Evolutionary conservation across 2,329 filamentous ascomycete genomes (phyloP).

Genomic region (Penicillium sp.): DNA sequence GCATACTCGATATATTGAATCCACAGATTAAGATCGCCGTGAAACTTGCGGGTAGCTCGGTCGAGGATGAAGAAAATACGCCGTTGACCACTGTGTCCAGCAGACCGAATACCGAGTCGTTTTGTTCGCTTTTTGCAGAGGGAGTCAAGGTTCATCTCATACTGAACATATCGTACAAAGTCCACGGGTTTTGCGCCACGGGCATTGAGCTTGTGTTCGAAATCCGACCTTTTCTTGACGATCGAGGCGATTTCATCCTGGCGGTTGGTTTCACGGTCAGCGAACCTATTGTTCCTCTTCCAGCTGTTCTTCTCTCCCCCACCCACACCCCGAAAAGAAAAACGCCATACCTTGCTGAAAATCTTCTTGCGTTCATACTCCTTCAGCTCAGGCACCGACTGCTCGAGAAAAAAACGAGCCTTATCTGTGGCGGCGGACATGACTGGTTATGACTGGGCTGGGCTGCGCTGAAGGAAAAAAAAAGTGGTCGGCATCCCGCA

Average conservation of each 20-base stretch:
- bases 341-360: slow-evolving; percentile 71
- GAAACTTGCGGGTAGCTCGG: slow-evolving; percentile 80
- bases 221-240: slow-evolving; percentile 86
- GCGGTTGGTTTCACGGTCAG: slow-evolving; percentile 11
- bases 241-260: slow-evolving; percentile 90
- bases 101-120: slow-evolving; percentile 75
- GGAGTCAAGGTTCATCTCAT: slow-evolving; percentile 69
- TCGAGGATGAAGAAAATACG: slow-evolving; percentile 90
- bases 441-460: slow-evolving; percentile 23
- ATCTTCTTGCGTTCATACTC: slow-evolving; percentile 92
- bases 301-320: neutral
- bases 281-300: neutral
- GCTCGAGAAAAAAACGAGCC: slow-evolving; percentile 92
- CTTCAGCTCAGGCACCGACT: slow-evolving; percentile 86
- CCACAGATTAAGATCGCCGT: slow-evolving; percentile 81
- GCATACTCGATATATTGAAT: slow-evolving; percentile 87
- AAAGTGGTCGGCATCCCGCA: slow-evolving; percentile 40
- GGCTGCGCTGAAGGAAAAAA: slow-evolving; percentile 36
- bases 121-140: slow-evolving; percentile 82
- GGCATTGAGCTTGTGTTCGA: slow-evolving; percentile 87
- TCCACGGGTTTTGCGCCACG: slow-evolving; percentile 76
- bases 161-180: slow-evolving; percentile 81
- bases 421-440: slow-evolving; percentile 92
- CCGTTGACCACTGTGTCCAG: slow-evolving; percentile 73
- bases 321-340: neutral